Base-by-base conservation (phyloP, 441 rosid species). In the Kokia cookei region DNA sequence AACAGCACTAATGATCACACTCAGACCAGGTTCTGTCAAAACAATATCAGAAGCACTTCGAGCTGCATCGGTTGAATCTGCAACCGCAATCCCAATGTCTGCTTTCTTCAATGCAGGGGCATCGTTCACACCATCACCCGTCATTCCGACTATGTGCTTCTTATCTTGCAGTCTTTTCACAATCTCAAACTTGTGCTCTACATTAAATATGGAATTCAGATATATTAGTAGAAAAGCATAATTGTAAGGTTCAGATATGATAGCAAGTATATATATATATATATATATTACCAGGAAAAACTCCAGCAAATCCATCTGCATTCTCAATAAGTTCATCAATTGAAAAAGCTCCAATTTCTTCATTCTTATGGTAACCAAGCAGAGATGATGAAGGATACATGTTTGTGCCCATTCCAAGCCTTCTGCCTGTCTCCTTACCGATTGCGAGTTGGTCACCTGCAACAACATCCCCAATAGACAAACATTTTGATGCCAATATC, bases 381-480 rank as follows among this genome's bases (percentile, higher is more conserved):
- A 83, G 82, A 76, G 87, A 82, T 0, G 93, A 86, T 42, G 93
- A 89, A 19, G 90, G 93, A 59, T 89, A 87, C 93, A 89, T 89
- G 78, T 89, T 89, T 73, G 86, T 79, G 35, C 92, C 86, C 92
- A 88, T 87, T 72, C 90, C 90, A 68, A 89, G 93, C 50, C 89
- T 80, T 60, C 93, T 86, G 51, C 93, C 91, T 35, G 89, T 89
- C 60, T 87, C 89, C 79, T 89, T 88, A 42, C 81, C 90, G 29
- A 88, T 86, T 17, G 92, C 90, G 65, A 88, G 86, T 78, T 87
- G 91, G 78, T 87, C 91, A 81, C 92, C 92, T 88, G 65, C 73
- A 74, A 74, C 74, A 73, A 77, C 45, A 32, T 42, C 22, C 67
- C 67, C 47, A 50, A 60, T 0, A 45, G n/a, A 8, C 65, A 15